Percentiles rank a stretch among this genome's conserved stretches.
Conservation (phyloP, 176 grass and related monocot species). For the Paspalum notatum region DNA sequence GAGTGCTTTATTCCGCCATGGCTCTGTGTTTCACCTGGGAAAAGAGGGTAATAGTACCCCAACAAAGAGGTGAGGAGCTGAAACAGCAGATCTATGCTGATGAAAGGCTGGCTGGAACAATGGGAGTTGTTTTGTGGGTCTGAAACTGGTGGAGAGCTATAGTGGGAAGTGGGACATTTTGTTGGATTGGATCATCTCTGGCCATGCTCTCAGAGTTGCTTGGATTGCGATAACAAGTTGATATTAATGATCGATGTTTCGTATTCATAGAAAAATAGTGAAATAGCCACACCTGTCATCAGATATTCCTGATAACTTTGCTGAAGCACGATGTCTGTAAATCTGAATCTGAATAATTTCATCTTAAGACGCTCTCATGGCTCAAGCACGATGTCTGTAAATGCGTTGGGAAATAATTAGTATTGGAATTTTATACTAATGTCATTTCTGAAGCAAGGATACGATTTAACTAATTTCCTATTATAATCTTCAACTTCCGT, state of each 20-base stretch:
- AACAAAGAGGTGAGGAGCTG: background rate
- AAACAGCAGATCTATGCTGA: background rate
- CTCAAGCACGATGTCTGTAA: slow-evolving; percentile 3
- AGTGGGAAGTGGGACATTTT: background rate
- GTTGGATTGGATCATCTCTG: background rate
- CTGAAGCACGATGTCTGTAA: too few species aligned
- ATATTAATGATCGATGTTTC: background rate
- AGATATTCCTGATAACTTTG: slow-evolving; percentile 1
- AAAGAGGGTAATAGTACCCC: background rate
- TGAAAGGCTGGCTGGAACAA: background rate
- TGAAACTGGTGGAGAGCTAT: background rate
- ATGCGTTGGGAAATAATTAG: background rate
- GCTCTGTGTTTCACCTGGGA: background rate
- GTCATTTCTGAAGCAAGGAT: background rate
- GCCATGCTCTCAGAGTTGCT: background rate
- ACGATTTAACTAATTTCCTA: background rate
- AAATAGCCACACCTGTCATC: slow-evolving; percentile 2
- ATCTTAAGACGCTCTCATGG: slow-evolving; percentile 27
- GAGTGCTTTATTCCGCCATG: background rate
- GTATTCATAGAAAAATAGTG: background rate
- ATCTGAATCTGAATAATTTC: slow-evolving; percentile 2
- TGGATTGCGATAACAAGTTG: background rate
- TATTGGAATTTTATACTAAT: background rate
- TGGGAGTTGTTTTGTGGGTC: background rate
- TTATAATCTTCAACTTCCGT: slow-evolving; percentile 17